These are phyloP conservation scores for Rhizophlyctis rosea DNA, from an alignment of 192 early-diverging fungal species.

Conservation along the genomic window DNA sequence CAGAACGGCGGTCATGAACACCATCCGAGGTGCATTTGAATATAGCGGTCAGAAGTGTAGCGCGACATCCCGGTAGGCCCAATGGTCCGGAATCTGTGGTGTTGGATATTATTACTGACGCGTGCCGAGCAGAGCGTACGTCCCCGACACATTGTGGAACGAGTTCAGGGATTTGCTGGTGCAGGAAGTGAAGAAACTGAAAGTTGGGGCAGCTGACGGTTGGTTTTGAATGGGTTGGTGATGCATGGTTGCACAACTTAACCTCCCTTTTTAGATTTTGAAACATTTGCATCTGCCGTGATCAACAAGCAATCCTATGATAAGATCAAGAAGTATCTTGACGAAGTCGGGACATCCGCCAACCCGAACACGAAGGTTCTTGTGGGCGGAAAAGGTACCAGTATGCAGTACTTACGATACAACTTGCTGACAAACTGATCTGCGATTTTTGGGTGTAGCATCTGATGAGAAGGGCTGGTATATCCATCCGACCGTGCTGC, in stretches of 20 bases:
- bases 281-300: slow-evolving; percentile 84
- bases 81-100: background rate
- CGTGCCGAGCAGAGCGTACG: slow-evolving; percentile 56
- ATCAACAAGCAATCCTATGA: slow-evolving; percentile 92
- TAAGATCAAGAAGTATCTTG: slow-evolving; percentile 90
- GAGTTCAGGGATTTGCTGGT: slow-evolving; percentile 70
- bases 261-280: slow-evolving; percentile 52
- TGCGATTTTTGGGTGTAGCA: background rate
- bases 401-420: background rate
- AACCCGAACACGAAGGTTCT: slow-evolving; percentile 71
- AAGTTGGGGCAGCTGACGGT: slow-evolving; percentile 77
- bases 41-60: slow-evolving; percentile 99
- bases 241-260: background rate
- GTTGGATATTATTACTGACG: too few species aligned
- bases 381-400: slow-evolving; percentile 81
- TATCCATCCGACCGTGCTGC: slow-evolving; percentile 86
- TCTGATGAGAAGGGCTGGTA: slow-evolving; percentile 80
- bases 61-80: slow-evolving; percentile 74
- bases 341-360: slow-evolving; percentile 68
- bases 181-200: slow-evolving; percentile 68
- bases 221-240: background rate
- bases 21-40: slow-evolving; percentile 91
- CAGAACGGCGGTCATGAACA: slow-evolving; percentile 77
- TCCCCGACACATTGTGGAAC: slow-evolving; percentile 77
- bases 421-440: background rate